phyloP scores from a whole-genome alignment of 768 basidiomycete species.

The Boletus subcaerulescens region DNA sequence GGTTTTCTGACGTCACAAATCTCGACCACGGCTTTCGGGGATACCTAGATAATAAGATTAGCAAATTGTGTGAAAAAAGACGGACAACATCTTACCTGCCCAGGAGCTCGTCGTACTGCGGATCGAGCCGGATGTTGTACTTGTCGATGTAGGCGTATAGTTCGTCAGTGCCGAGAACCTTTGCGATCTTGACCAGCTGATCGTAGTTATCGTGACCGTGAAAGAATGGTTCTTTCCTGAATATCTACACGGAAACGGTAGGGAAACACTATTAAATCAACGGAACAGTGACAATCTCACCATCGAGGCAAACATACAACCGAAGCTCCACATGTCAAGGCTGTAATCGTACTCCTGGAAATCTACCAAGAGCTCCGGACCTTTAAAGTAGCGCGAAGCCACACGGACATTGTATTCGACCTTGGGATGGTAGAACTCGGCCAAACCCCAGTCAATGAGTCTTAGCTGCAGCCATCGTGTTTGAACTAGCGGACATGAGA shows the following conservation, averaged over 20 bases:
- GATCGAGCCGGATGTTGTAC: constrained; percentile 92
- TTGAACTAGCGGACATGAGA: constrained; percentile 12
- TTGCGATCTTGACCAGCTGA: constrained; percentile 96
- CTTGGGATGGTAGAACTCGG: constrained; percentile 97
- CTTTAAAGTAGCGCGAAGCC: constrained; percentile 97
- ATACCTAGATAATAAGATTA: constrained; percentile 49
- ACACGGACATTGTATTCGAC: constrained; percentile 98
- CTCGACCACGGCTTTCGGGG: constrained; percentile 93
- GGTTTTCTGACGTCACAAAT: constrained; percentile 94
- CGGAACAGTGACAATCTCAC: constrained; percentile 41
- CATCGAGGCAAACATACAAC: constrained; percentile 99
- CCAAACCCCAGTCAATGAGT: constrained; percentile 97
- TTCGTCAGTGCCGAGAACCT: constrained; percentile 96
- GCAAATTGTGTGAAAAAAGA: constrained; percentile 7
- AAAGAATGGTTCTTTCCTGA: constrained; percentile 99
- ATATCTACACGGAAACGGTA: constrained; percentile 59
- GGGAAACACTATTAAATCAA: not conserved
- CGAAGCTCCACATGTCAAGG: constrained; percentile 98
- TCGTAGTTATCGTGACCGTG: constrained; percentile 99
- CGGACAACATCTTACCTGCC: constrained; percentile 53
- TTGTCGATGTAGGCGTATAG: constrained; percentile 90
- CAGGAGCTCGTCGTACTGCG: constrained; percentile 94
- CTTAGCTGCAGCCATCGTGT: constrained; percentile 57
- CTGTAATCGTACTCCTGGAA: constrained; percentile 99
- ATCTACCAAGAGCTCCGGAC: constrained; percentile 93